Evolutionary conservation across 208 protist species (phyloP), one percentile per base, ranked within the genome.

Genomic region (Trypanosoma scelopori): DNA sequence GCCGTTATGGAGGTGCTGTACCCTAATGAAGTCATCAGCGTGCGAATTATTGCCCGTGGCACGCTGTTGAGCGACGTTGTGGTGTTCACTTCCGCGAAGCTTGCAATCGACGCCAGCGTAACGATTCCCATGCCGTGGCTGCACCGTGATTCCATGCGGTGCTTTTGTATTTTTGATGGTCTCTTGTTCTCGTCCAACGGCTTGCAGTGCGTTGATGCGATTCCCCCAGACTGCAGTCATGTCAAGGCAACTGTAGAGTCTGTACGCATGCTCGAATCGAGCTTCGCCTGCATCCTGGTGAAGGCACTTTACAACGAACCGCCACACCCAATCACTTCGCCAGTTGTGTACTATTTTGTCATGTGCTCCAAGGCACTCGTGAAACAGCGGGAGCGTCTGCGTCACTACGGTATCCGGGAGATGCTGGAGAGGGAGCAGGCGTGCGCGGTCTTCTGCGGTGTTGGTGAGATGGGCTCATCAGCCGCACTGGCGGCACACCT

Each of bases 361-460:
- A 55, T 67, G 7, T 70, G 65, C 22, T 61, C 63, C 45, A 78
- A 61, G 48, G 11, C 57, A 37, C 45, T 72, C 25, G 59, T 76
- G 37, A 71, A 69, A 15, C 58, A 69, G 13, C 50, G 59, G 22
- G 58, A 76, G n/a, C 32, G 39, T 53, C 23, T 76, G 39, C 65
- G 57, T 9, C 47, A 76, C 28, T 58, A 45, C 18, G 39, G 43
- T 59, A 62, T 76, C 53, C 46, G 71, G n/a, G 37, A 48, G 4
- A 22, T 76, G 5, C 28, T 91, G 12, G 55, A 74, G 58, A 64
- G 57, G 0, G 64, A 79, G 6, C 46, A 65, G 22, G 73, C 76
- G 15, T 74, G 57, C n/a, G 39, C 78, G 15, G 59, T 91, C 12
- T 81, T 91, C 28, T 85, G 81, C 46, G 84, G 84, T 3, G 66